A percentile compares a stretch with the other conserved stretches of the same genome.
These are phyloP conservation scores for Tylopilus rubrobrunneus DNA, from an alignment of 768 basidiomycete genomes.

Conservation along the genomic window DNA sequence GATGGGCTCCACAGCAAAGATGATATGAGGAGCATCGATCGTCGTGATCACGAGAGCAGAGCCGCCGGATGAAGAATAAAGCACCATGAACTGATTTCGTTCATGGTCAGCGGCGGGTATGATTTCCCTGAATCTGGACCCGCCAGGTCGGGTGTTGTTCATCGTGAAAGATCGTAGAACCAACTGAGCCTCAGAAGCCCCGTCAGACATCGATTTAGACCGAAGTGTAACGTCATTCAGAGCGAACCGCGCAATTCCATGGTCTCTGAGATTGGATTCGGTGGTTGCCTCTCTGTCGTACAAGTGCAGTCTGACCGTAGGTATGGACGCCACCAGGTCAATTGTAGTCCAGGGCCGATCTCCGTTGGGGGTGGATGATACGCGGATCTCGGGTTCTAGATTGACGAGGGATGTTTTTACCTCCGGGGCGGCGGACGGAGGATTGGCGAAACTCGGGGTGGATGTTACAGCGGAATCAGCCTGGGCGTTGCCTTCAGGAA, in stretches of 20 bases:
- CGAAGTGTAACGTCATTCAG: slow-evolving; percentile 76
- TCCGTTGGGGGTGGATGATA: slow-evolving; percentile 19
- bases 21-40: slow-evolving; percentile 87
- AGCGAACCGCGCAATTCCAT: slow-evolving; percentile 83
- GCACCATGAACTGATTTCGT: slow-evolving; percentile 89
- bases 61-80: slow-evolving; percentile 73
- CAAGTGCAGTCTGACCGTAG: slow-evolving; percentile 76
- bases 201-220: slow-evolving; percentile 77
- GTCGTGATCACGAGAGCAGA: slow-evolving; percentile 78
- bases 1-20: slow-evolving; percentile 89
- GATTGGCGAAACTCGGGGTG: slow-evolving; percentile 2
- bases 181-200: slow-evolving; percentile 83
- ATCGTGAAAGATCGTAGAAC: slow-evolving; percentile 89
- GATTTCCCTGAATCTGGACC: slow-evolving; percentile 87
- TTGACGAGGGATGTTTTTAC: slow-evolving; percentile 12
- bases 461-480: slow-evolving; percentile 24
- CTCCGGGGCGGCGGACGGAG: background rate
- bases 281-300: slow-evolving; percentile 66
- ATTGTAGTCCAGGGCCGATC: slow-evolving; percentile 56
- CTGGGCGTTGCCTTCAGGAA: slow-evolving; percentile 40
- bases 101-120: slow-evolving; percentile 88
- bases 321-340: slow-evolving; percentile 70
- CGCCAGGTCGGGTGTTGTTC: slow-evolving; percentile 79
- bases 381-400: slow-evolving; percentile 56
- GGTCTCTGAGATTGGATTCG: slow-evolving; percentile 57